These are phyloP conservation scores for Tolypocladium album DNA, from an alignment of 2,329 filamentous ascomycete genomes.

Conservation along the genomic window DNA sequence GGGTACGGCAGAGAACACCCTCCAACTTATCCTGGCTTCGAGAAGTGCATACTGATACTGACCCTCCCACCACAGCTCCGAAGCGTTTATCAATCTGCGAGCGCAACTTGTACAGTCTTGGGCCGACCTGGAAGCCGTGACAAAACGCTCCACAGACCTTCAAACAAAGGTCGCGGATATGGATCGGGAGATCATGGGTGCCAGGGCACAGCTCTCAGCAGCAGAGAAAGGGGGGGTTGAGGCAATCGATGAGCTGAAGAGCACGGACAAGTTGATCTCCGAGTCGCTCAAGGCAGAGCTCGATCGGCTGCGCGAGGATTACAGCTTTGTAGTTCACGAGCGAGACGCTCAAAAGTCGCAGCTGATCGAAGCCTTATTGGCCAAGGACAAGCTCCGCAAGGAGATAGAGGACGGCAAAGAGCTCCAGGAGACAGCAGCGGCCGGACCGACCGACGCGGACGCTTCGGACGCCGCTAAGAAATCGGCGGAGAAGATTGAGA, in stretches of 20 bases:
- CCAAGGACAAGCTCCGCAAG: conserved; percentile 49
- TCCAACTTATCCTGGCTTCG: background rate
- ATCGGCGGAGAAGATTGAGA: conserved; percentile 43
- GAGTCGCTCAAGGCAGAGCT: conserved; percentile 49
- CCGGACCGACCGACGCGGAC: conserved; percentile 22
- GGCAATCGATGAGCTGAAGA: conserved; percentile 47
- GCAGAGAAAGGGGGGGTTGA: conserved; percentile 42
- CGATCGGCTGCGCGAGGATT: conserved; percentile 40
- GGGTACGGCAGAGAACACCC: conserved; percentile 36
- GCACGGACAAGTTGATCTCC: conserved; percentile 47
- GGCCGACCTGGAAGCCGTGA: conserved; percentile 36
- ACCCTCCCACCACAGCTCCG: conserved; percentile 34
- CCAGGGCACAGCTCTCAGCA: conserved; percentile 42
- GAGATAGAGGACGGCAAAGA: conserved; percentile 37
- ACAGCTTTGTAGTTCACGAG: conserved; percentile 37
- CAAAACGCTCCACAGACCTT: conserved; percentile 30
- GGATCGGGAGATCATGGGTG: conserved; percentile 42
- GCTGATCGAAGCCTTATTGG: conserved; percentile 47
- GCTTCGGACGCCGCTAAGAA: conserved; percentile 27
- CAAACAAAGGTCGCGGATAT: conserved; percentile 38
- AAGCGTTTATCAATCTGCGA: conserved; percentile 41
- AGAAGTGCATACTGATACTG: conserved; percentile 27
- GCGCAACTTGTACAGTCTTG: conserved; percentile 32
- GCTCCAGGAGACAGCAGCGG: conserved; percentile 24
- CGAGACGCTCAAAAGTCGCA: conserved; percentile 48